Evolutionary conservation across 2,329 filamentous ascomycete genomes (phyloP), one percentile per base, ranked within the genome.

Genomic region (Pseudogymnoascus sp.): DNA sequence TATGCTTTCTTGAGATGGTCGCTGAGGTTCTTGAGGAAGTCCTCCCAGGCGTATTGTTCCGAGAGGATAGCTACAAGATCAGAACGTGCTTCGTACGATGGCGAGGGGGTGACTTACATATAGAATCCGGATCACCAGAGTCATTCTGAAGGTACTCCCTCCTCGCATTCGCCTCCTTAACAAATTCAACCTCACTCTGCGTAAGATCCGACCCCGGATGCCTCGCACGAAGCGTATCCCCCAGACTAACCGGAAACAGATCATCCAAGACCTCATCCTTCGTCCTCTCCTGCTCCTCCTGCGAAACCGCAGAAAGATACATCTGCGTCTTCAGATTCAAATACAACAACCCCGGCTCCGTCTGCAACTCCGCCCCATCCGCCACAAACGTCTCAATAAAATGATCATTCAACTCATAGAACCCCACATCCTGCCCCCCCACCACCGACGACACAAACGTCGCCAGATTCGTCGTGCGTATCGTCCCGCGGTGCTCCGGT

Each of bases 311-410:
- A 3, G 83, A 84, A 63, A 88, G 84, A 69, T 86, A 88, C 12
- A 85, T 84, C 71, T 88, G 86, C 1, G 86, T 87, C 73, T 88
- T 88, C 16, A 88, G 74, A 66, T 87, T 85, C 12, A 88, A 77
- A 67, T 82, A 86, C 26, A 88, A 75, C 12, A 81, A 79, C 1
- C 82, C 83, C 68, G 86, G 84, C 65, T 81, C 82, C 68, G 85
- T 85, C 18, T 85, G 73, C 21, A 88, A 71, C 10, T 82, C 77
- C 39, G 79, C 79, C 23, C 83, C 82, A 63, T 85, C 80, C 0
- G 83, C 81, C 7, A 86, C 82, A 70, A 88, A 88, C 0, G 83
- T 84, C 51, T 86, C 81, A 23, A 88, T 76, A 69, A 88, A 88
- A 67, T 81, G 78, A 51, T 85, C 81, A 69, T 88, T 85, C 47